Evolutionary conservation across 2,329 filamentous ascomycete species (phyloP), one percentile per base, ranked within the genome.

Genomic region (Akanthomyces lecanii): DNA sequence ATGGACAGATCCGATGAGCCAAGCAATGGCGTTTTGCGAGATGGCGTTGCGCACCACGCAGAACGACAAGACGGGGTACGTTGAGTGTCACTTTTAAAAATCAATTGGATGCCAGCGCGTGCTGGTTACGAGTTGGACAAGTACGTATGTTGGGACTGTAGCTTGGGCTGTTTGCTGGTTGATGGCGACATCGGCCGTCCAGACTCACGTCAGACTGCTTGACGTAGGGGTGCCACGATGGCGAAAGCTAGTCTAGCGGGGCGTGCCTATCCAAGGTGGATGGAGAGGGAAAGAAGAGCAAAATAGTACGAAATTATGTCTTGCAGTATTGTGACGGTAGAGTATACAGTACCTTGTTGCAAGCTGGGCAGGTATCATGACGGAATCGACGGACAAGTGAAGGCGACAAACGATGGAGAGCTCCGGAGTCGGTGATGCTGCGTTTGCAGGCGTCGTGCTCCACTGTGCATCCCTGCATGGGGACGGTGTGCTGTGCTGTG

Each of bases 351-450:
- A 30, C 28, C 28, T 51, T 30, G 28, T 33, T 33, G 18, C 48
- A 51, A 33, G 44, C 8, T 21, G 18, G n/a, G n/a, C 50, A 11
- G 33, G 30, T 36, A 16, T 30, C 4, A 36, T 25, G 55, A 38
- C 25, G 33, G 23, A 50, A n/a, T 48, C 5, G 18, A 36, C 8
- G 21, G 18, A 33, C 4, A 11, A 6, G 23, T 21, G 18, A 28
- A 56, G 25, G 23, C 25, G 30, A 33, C 40, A 36, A 11, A 36
- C n/a, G 8, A 18, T 14, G 28, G 42, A 8, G 23, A 51, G 56
- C 56, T 59, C 56, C 56, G 56, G 44, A 40, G 44, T 59, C 56
- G 56, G 56, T 59, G 45, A 51, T 59, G 52, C 21, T 40, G 56
- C 45, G 56, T 59, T 59, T 59, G 56, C 56, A 59, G 25, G 14